These are phyloP conservation scores for Jimgerdemannia lactiflua DNA, from an alignment of 192 early-diverging fungal species.

Conservation along the genomic window DNA sequence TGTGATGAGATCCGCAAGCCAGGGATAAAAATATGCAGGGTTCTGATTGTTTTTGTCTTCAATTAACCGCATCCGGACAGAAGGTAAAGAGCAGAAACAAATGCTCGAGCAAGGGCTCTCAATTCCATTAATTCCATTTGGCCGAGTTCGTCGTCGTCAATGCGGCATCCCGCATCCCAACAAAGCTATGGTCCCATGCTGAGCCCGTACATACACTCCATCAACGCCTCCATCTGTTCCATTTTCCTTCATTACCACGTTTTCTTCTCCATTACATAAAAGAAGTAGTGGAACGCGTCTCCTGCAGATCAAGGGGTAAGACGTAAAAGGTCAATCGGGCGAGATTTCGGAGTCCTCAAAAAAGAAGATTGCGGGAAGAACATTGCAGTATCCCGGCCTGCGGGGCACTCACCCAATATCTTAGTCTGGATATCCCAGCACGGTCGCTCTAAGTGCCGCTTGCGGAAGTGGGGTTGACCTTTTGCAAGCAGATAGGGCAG, in stretches of 20 bases:
- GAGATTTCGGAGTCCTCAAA: neutral
- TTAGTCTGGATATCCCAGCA: constrained; percentile 65
- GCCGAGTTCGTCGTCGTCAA: no score
- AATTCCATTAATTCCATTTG: no score
- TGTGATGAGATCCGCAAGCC: no score
- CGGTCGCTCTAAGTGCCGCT: constrained; percentile 62
- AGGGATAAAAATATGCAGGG: no score
- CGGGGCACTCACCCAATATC: constrained; percentile 21
- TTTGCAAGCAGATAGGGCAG: neutral
- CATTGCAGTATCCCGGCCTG: neutral
- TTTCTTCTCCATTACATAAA: constrained; percentile 62
- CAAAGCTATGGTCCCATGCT: no score
- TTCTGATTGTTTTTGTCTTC: no score
- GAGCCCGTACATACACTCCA: no score
- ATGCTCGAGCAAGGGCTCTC: no score
- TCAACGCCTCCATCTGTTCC: no score
- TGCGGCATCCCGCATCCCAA: no score
- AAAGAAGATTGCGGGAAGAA: neutral
- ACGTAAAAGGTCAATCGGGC: neutral
- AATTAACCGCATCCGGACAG: no score
- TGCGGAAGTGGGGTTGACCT: constrained; percentile 89
- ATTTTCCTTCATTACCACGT: neutral
- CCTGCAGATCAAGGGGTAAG: constrained; percentile 33
- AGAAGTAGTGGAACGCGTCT: constrained; percentile 79
- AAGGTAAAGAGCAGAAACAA: no score